These are phyloP conservation scores for Batkoa obscura DNA, from an alignment of 371 early-diverging fungal species.

Conservation along the genomic window DNA sequence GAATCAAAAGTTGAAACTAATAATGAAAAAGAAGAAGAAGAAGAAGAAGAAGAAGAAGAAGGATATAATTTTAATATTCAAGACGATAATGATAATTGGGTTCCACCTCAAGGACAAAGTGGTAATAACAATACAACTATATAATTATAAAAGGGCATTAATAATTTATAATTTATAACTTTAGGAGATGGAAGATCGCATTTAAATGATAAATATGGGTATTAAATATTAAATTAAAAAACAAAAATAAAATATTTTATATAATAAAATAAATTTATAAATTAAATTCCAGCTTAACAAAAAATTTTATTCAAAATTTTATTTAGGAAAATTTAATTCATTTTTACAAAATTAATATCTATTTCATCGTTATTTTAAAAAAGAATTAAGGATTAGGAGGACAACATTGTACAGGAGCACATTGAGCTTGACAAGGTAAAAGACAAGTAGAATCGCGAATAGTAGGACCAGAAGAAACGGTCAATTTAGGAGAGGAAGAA, in stretches of 20 bases:
- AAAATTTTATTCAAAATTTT: no score
- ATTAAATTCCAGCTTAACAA: no score
- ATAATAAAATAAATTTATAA: no score
- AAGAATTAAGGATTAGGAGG: background rate
- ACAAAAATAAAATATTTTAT: no score
- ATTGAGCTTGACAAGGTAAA: conserved; percentile 3
- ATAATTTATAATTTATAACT: background rate
- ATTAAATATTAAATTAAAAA: background rate
- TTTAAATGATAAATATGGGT: conserved; percentile 1
- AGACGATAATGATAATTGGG: no score
- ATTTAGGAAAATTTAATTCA: no score
- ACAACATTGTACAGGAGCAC: conserved; percentile 5
- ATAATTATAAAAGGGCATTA: background rate
- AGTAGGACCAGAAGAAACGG: background rate
- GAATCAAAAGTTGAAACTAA: background rate
- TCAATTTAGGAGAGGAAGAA: background rate
- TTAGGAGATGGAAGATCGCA: conserved; percentile 4
- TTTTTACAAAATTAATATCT: no score
- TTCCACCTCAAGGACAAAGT: background rate
- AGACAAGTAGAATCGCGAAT: background rate
- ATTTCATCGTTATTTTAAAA: no score
- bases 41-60: no score
- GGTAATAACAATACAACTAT: background rate
- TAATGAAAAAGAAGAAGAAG: background rate
- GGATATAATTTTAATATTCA: no score